phyloP scores from a whole-genome alignment of 192 early-diverging fungal species.

The Coemansia reversa region DNA sequence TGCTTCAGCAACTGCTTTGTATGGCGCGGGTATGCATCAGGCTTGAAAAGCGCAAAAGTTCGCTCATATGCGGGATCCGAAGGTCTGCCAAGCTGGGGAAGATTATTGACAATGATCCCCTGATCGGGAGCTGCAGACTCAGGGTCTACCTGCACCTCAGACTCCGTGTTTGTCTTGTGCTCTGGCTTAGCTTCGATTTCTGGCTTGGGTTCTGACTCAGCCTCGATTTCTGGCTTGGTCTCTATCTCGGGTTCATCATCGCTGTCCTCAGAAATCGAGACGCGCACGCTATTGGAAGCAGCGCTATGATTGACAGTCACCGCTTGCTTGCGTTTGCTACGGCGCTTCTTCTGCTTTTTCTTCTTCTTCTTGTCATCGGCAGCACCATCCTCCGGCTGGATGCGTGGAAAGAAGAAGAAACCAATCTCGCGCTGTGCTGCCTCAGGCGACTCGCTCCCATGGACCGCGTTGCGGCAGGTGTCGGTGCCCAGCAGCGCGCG shows the following conservation, averaged over 20 bases:
- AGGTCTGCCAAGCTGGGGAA: conserved; percentile 26
- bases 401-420: conserved; percentile 50
- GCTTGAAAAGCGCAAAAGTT: conserved; percentile 50
- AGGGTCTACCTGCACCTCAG: background rate
- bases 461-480: conserved; percentile 55
- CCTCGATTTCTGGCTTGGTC: background rate
- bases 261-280: conserved; percentile 26
- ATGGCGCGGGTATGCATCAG: conserved; percentile 44
- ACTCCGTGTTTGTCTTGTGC: background rate
- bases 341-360: conserved; percentile 45
- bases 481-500: conserved; percentile 53
- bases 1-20: conserved; percentile 31
- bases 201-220: background rate
- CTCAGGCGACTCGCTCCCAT: conserved; percentile 57
- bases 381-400: conserved; percentile 20
- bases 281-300: conserved; percentile 4
- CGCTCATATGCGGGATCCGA: conserved; percentile 36
- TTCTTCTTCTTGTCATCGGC: conserved; percentile 27
- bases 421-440: conserved; percentile 44
- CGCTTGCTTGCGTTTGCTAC: conserved; percentile 48
- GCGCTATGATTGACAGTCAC: conserved; percentile 10
- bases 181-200: background rate
- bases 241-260: conserved; percentile 18
- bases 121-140: background rate
- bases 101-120: background rate